Conservation (phyloP, 805 yeast species). For the Wickerhamomyces rabaulensis region DNA sequence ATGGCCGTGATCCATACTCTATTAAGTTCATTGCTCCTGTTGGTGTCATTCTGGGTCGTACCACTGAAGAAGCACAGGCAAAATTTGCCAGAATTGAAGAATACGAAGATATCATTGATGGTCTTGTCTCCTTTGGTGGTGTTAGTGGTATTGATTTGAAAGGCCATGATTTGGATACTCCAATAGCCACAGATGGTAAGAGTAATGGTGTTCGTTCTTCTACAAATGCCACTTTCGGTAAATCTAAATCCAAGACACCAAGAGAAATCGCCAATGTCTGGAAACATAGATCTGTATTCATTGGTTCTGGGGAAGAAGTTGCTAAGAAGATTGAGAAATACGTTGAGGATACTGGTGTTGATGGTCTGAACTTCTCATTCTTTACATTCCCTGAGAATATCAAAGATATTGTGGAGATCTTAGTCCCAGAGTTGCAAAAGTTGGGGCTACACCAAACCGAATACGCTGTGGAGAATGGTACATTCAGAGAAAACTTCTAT, state of each 20-base stretch:
- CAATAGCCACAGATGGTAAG: slow-evolving; percentile 25
- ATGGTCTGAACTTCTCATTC: slow-evolving; percentile 36
- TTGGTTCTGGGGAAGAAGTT: slow-evolving; percentile 31
- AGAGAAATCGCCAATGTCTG: slow-evolving; percentile 6
- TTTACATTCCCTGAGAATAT: slow-evolving; percentile 31
- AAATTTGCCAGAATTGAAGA: slow-evolving; percentile 24
- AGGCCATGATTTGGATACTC: slow-evolving; percentile 31
- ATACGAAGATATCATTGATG: slow-evolving; percentile 33
- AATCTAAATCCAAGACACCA: slow-evolving; percentile 1
- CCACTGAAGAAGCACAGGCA: slow-evolving; percentile 34
- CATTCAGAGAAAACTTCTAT: slow-evolving; percentile 29
- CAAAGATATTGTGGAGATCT: slow-evolving; percentile 31
- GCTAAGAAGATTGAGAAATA: slow-evolving; percentile 31
- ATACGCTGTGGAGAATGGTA: slow-evolving; percentile 28
- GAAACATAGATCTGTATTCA: slow-evolving; percentile 18
- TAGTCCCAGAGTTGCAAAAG: slow-evolving; percentile 29
- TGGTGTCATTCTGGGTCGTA: slow-evolving; percentile 33
- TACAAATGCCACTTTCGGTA: slow-evolving; percentile 1
- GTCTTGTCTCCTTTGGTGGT: slow-evolving; percentile 37
- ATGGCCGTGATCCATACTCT: slow-evolving; percentile 32
- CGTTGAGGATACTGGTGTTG: slow-evolving; percentile 34
- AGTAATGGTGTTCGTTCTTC: slow-evolving; percentile 30
- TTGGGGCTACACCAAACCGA: slow-evolving; percentile 34
- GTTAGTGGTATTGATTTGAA: slow-evolving; percentile 42
- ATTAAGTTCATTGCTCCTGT: slow-evolving; percentile 35